Percentiles rank a stretch among this genome's conserved stretches.
Conservation (phyloP, 2,329 filamentous ascomycete genomes). For the Ilyonectria destructans region DNA sequence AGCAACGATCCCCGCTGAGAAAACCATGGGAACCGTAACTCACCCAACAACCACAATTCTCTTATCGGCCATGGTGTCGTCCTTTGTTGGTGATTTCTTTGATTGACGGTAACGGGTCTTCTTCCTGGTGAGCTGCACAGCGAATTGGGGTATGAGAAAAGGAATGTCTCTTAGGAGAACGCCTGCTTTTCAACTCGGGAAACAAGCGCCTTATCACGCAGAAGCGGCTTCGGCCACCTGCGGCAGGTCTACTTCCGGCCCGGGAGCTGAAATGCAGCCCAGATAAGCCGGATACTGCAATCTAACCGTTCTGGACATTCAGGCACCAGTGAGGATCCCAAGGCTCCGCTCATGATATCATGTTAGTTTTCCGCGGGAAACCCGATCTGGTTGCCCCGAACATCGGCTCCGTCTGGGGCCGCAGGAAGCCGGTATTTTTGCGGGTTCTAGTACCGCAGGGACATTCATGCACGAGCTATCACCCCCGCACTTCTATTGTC, state of each 20-base stretch:
- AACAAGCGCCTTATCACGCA: conserved; percentile 17
- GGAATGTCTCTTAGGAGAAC: neutral
- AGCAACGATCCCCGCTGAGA: neutral
- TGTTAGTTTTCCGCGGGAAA: conserved; percentile 24
- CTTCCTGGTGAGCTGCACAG: neutral
- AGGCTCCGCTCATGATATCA: conserved; percentile 5
- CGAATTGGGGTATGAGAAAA: neutral
- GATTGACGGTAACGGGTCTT: neutral
- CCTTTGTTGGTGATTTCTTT: neutral
- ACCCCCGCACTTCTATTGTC: conserved; percentile 9
- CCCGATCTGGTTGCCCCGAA: conserved; percentile 14
- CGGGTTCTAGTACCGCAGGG: conserved; percentile 20
- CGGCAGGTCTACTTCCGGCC: conserved; percentile 5
- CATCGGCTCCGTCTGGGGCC: neutral
- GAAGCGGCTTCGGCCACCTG: conserved; percentile 23
- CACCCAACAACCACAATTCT: conserved; percentile 28
- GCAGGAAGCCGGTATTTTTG: conserved; percentile 12
- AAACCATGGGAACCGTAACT: neutral
- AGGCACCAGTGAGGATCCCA: neutral
- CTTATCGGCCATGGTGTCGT: conserved; percentile 16
- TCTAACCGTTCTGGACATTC: neutral
- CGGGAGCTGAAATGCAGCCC: conserved; percentile 1
- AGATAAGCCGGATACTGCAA: neutral
- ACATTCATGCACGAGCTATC: conserved; percentile 17
- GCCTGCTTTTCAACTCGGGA: neutral